phyloP scores from a whole-genome alignment of 2,329 filamentous ascomycete species.

The Sporothrix brunneoviolacea region DNA sequence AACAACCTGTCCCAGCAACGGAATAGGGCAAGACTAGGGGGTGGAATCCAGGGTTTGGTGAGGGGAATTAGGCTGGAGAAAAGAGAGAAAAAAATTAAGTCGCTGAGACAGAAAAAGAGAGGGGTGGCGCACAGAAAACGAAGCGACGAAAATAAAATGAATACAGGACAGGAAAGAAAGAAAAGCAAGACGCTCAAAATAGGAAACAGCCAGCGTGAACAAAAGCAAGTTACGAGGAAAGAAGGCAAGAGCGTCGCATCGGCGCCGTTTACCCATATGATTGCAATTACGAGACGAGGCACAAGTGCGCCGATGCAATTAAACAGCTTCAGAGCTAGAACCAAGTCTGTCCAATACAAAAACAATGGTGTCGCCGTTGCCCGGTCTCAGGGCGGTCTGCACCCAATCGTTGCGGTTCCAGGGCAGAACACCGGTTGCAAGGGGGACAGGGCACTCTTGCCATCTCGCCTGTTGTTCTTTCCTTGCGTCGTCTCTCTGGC shows the following conservation, averaged over 20 bases:
- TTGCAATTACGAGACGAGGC: neutral
- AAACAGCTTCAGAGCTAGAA: slow-evolving; percentile 1
- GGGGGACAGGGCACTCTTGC: neutral
- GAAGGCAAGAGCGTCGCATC: neutral
- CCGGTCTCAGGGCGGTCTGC: neutral
- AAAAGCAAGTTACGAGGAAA: too few relatives aligned
- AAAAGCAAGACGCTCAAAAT: neutral
- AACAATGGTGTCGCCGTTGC: slow-evolving; percentile 4
- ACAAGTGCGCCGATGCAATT: slow-evolving; percentile 8
- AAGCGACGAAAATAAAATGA: too few relatives aligned
- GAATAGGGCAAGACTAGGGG: slow-evolving; percentile 13
- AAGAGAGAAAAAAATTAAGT: neutral
- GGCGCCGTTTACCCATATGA: neutral
- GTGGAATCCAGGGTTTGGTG: slow-evolving; percentile 13
- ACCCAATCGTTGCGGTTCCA: neutral
- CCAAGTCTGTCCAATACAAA: too few relatives aligned
- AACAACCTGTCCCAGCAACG: slow-evolving; percentile 8
- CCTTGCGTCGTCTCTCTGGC: neutral
- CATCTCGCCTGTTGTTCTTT: neutral
- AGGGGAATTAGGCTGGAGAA: neutral
- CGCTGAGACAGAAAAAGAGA: slow-evolving; percentile 4
- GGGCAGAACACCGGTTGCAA: neutral
- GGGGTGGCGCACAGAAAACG: slow-evolving; percentile 7
- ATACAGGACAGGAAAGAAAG: neutral
- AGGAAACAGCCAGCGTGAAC: neutral